Evolutionary conservation across 2,329 filamentous ascomycete genomes (phyloP).

Genomic region (Phaeoacremonium minimum): DNA sequence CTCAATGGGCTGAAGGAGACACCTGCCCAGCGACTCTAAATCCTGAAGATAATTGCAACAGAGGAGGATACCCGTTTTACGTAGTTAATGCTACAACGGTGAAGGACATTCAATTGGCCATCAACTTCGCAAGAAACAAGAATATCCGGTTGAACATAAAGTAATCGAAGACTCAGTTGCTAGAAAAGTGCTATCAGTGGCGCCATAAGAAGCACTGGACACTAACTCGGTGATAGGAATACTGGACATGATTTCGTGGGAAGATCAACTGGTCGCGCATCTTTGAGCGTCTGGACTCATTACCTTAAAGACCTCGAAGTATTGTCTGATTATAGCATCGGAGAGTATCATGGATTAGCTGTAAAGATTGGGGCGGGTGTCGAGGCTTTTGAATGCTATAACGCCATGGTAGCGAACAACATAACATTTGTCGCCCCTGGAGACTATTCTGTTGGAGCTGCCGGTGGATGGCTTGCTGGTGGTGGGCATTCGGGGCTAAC

Average conservation of each 20-base stretch:
- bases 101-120: constrained; percentile 27
- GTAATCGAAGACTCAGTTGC: too few relatives aligned
- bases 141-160: constrained; percentile 43
- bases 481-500: constrained; percentile 44
- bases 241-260: constrained; percentile 53
- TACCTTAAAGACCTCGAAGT: constrained; percentile 30
- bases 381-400: constrained; percentile 24
- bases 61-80: constrained; percentile 28
- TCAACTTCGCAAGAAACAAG: constrained; percentile 33
- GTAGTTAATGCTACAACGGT: constrained; percentile 29
- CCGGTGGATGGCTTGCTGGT: constrained; percentile 46
- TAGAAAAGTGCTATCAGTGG: too few relatives aligned
- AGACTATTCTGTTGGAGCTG: constrained; percentile 36
- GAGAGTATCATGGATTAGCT: constrained; percentile 26
- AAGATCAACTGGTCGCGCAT: constrained; percentile 53
- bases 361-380: constrained; percentile 30
- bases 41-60: constrained; percentile 23
- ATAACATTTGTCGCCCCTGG: constrained; percentile 27
- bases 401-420: constrained; percentile 20
- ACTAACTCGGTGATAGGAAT: too few relatives aligned
- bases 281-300: constrained; percentile 50
- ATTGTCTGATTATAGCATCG: neutral
- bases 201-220: too few relatives aligned
- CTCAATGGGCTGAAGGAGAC: constrained; percentile 25
- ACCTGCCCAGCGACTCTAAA: constrained; percentile 19